Conservation (phyloP, 257 asterid species). For the Solanum chaucha region DNA sequence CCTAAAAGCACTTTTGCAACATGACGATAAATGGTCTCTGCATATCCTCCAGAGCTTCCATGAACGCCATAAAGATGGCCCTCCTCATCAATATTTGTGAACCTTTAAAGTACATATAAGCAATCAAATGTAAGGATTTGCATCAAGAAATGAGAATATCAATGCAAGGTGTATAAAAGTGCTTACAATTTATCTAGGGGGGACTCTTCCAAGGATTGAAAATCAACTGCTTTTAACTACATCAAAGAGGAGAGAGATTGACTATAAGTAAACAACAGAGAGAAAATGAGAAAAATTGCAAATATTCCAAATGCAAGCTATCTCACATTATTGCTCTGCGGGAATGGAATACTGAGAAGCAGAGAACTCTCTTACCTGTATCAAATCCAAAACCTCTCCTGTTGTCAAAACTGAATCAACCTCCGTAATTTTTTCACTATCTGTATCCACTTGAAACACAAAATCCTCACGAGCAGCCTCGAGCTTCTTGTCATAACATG, state of each 20-base stretch:
- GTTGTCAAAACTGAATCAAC: conserved; percentile 96
- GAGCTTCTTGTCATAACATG: conserved; percentile 97
- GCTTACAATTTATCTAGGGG: conserved; percentile 81
- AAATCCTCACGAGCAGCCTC: conserved; percentile 97
- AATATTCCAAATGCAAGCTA: neutral
- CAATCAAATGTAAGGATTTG: conserved; percentile 1
- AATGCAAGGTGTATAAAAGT: neutral
- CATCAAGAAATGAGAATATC: neutral
- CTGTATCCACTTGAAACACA: conserved; percentile 51
- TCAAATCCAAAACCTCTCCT: conserved; percentile 85
- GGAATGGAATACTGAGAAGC: neutral
- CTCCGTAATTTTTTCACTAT: conserved; percentile 52
- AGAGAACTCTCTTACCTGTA: conserved; percentile 43
- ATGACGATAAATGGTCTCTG: conserved; percentile 70
- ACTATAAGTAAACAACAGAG: neutral
- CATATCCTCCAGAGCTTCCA: conserved; percentile 98
- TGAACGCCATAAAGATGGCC: conserved; percentile 62
- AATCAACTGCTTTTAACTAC: conserved; percentile 73
- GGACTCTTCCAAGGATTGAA: conserved; percentile 66
- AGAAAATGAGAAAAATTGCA: neutral
- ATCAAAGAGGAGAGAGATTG: conserved; percentile 4
- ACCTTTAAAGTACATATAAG: conserved; percentile 25
- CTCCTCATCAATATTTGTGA: conserved; percentile 63
- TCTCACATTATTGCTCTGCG: neutral
- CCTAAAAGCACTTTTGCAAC: conserved; percentile 62